Evolutionary conservation across 1,139 yeast genomes (phyloP).

Genomic region (Protomyces lactucae-debilis): DNA sequence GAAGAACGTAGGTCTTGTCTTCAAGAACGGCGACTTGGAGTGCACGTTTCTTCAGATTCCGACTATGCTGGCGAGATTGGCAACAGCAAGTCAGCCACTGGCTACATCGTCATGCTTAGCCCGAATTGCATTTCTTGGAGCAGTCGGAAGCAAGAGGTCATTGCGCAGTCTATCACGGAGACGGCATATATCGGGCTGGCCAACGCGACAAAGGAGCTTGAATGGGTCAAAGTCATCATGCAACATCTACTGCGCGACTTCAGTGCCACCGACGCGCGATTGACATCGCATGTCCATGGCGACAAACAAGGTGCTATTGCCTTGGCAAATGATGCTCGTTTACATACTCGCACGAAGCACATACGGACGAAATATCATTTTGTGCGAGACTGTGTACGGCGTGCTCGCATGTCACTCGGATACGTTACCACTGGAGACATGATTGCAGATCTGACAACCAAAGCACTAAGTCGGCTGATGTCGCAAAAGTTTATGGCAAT

Average conservation of each 20-base stretch:
- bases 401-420: not conserved
- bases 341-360: constrained; percentile 31
- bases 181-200: constrained; percentile 34
- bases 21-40: no score
- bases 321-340: constrained; percentile 28
- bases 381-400: constrained; percentile 20
- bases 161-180: constrained; percentile 31
- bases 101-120: constrained; percentile 30
- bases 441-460: not conserved
- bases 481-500: not conserved
- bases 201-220: constrained; percentile 31
- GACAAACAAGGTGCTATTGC: constrained; percentile 30
- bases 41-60: constrained; percentile 20
- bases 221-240: constrained; percentile 30
- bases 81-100: constrained; percentile 29
- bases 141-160: constrained; percentile 30
- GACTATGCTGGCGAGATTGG: constrained; percentile 26
- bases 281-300: not conserved
- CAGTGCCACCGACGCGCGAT: not conserved
- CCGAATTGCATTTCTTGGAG: constrained; percentile 33
- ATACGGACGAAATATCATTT: constrained; percentile 27
- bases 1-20: no score
- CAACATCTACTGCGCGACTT: not conserved
- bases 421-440: not conserved
- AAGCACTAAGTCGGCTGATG: not conserved